These are phyloP conservation scores for Phylloporus sp. DNA, from an alignment of 1,284 basidiomycete species.

Conservation along the genomic window DNA sequence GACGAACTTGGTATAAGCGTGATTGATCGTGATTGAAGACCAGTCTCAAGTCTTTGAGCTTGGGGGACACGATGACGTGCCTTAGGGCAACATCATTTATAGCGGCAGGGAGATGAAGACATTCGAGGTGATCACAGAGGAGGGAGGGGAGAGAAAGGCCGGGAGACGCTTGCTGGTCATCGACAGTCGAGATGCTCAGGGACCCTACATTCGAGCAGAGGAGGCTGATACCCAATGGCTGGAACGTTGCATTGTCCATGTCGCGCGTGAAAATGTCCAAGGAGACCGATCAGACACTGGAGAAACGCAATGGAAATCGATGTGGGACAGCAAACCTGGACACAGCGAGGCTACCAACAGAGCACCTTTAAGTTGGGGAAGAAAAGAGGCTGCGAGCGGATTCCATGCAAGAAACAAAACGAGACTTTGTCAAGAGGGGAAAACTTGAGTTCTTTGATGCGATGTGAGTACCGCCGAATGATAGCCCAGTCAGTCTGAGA, in stretches of 20 bases:
- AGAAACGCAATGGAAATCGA: not conserved
- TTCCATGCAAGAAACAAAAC: constrained; percentile 3
- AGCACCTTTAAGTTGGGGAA: constrained; percentile 12
- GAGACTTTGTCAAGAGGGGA: not conserved
- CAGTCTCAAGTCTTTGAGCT: not conserved
- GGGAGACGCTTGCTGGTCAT: not conserved
- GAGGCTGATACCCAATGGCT: not conserved
- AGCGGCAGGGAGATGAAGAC: not conserved
- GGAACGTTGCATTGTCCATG: not conserved
- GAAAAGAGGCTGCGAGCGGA: not conserved
- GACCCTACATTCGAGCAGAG: constrained; percentile 7
- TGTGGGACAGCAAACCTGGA: not conserved
- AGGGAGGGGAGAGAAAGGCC: not conserved
- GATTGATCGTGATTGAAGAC: not conserved
- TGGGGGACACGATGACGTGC: not conserved
- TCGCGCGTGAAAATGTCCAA: not conserved
- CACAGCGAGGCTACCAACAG: not conserved
- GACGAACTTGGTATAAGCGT: not conserved
- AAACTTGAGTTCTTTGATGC: constrained; percentile 8
- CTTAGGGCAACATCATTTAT: constrained; percentile 7
- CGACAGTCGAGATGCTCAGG: not conserved
- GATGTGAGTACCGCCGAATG: constrained; percentile 13
- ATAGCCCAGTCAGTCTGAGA: constrained; percentile 5
- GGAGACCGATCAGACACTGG: constrained; percentile 1
- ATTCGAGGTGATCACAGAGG: not conserved